Evolutionary conservation across 345 rosid genomes (phyloP), one percentile per base, ranked within the genome.

Genomic region (Euphorbia tirucalli): DNA sequence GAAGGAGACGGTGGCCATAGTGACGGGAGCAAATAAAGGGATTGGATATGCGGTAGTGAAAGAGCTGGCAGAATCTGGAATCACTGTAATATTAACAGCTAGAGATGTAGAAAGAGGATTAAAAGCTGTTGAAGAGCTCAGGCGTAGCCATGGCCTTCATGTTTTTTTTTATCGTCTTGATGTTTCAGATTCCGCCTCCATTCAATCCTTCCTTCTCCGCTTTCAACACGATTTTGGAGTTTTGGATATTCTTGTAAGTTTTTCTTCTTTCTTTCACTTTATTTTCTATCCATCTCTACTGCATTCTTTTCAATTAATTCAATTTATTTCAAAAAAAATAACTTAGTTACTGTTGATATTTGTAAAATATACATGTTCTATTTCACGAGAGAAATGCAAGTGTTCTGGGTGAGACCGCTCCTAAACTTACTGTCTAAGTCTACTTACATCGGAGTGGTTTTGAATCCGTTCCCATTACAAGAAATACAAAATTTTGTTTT

Each of bases 21-120:
- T 91, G 43, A 93, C 92, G 4, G 98, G 98, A 83, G 96, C 90
- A 1, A 93, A 91, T 84, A 91, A 80, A 70, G 97, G 97, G 68
- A 93, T 93, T 39, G 96, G 97, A 39, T 87, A 79, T 49, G 86
- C 88, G n/a, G 35, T 91, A 58, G 97, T 85, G 79, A 90, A 88
- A 81, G 72, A 82, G 69, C 79, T 93, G 24, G 81, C 94, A 11
- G 83, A 86, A 61, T 50, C 70, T 15, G 97, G 97, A 7, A 41
- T 93, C n/a, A 86, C 86, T 4, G 97, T 90, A 15, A 65, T 93
- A 6, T 76, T 88, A 69, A 90, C 98, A 2, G 91, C 94, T 5
- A 82, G 98, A 77, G 90, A 93, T 62, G 49, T n/a, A 1, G 78
- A 77, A 48, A 90, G 79, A 54, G 98, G 97, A 8, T 16, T 15